Conservation (phyloP, 192 early-diverging fungal species). For the Umbelopsis ramanniana region DNA sequence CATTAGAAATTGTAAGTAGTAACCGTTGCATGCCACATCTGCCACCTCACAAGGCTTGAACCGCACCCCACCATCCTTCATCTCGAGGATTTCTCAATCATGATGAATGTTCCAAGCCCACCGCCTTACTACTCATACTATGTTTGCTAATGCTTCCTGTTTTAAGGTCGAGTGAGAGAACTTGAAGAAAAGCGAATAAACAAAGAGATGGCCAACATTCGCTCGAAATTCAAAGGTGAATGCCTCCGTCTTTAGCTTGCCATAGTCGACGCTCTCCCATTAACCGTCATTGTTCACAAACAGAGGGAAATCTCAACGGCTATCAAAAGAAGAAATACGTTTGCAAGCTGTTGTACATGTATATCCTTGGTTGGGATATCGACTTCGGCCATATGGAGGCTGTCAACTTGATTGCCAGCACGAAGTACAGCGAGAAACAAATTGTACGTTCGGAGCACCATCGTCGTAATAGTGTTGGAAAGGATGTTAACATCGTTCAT, state of each 20-base stretch:
- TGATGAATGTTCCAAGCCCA: neutral
- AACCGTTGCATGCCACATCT: neutral
- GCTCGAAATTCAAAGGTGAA: slow-evolving; percentile 96
- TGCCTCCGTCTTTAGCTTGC: neutral
- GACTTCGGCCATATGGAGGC: slow-evolving; percentile 99
- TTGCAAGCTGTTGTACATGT: slow-evolving; percentile 99
- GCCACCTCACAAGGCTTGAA: neutral
- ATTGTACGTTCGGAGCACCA: slow-evolving; percentile 66
- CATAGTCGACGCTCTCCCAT: neutral
- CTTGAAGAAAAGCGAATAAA: slow-evolving; percentile 98
- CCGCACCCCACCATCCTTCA: neutral
- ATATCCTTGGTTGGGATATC: slow-evolving; percentile 97
- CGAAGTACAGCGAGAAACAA: slow-evolving; percentile 97
- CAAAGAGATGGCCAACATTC: slow-evolving; percentile 99
- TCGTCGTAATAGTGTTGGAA: neutral
- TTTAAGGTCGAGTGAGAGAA: slow-evolving; percentile 88
- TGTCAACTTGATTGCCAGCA: slow-evolving; percentile 86
- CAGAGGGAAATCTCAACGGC: slow-evolving; percentile 90
- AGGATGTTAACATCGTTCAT: neutral
- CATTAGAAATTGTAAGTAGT: slow-evolving; percentile 93
- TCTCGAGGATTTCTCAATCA: neutral
- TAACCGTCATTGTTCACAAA: neutral
- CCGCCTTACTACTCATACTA: neutral
- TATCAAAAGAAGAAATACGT: slow-evolving; percentile 99
- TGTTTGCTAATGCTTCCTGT: slow-evolving; percentile 19